Evolutionary conservation across 305 asterid genomes (phyloP).

Genomic region (Withania somnifera): DNA sequence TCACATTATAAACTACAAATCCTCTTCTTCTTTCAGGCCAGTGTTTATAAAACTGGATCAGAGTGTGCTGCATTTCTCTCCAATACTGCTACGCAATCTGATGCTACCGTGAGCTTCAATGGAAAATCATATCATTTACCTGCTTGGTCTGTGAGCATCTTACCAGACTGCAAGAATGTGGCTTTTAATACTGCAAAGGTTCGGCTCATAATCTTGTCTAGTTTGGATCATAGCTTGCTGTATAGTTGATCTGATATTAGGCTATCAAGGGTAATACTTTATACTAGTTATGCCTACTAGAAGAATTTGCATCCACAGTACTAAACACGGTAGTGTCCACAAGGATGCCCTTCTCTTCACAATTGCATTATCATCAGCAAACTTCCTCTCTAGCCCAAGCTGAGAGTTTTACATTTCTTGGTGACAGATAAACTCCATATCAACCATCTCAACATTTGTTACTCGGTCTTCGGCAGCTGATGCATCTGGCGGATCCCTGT

Average conservation of each 20-base stretch:
- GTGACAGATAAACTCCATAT: constrained; percentile 69
- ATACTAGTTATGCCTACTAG: too few relatives aligned
- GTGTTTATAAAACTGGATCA: constrained; percentile 61
- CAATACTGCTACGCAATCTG: constrained; percentile 52
- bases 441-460: constrained; percentile 39
- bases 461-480: constrained; percentile 33
- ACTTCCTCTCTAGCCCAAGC: too few relatives aligned
- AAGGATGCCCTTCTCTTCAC: too few relatives aligned
- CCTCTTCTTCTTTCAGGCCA: constrained; percentile 37
- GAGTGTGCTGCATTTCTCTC: constrained; percentile 89
- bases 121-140: constrained; percentile 75
- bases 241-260: too few relatives aligned
- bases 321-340: too few relatives aligned
- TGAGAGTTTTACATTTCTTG: constrained; percentile 7
- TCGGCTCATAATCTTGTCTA: constrained; percentile 7
- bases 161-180: constrained; percentile 91
- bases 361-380: too few relatives aligned
- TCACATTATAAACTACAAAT: neutral
- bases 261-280: too few relatives aligned
- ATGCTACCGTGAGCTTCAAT: constrained; percentile 53
- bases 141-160: constrained; percentile 96
- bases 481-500: constrained; percentile 23
- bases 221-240: neutral
- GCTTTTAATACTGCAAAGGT: constrained; percentile 86
- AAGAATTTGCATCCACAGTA: too few relatives aligned